Evolutionary conservation across 2,329 filamentous ascomycete species (phyloP), one percentile per base, ranked within the genome.

Genomic region (Aspergillus proliferans): DNA sequence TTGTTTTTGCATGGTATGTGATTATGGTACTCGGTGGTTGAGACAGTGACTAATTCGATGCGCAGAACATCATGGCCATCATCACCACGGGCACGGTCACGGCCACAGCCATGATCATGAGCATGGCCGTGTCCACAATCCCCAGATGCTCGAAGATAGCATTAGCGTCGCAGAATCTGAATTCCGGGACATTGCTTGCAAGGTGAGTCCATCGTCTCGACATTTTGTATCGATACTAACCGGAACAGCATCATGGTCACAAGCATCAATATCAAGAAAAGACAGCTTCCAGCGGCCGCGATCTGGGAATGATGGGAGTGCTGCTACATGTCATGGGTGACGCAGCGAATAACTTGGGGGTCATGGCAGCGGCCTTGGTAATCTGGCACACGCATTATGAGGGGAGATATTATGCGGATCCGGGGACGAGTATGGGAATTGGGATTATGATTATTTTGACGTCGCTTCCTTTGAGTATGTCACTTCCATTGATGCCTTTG

Each of bases 261-360:
- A 61, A 58, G n/a, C 61, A 64, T 46, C 22, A 55, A n/a, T 21
- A 47, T 5, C 45, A 51, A 10, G 49, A 54, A 19, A 7, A 58
- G 58, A 51, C 46, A 41, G 36, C 62, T 65, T 28, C 56, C 61
- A 50, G 79, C 12, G 72, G 72, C 1, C 75, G 74, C 49, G 83
- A 90, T 60, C 72, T 90, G n/a, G 85, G 83, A 9, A 84, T 88
- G 74, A 70, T 86, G 52, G 86, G 83, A 1, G 85, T 87, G 1
- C 61, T 90, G 9, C 68, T 87, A 12, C 87, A 91, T 58, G 79
- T 90, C 22, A 59, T 87, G 2, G 83, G 85, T 28, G 87, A 91
- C 59, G 84, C 85, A 4, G 74, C 86, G 53, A 90, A 89, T 69
- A 91, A 91, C 57, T 65, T 89, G 9, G 86, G 85, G 8, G 86